Base-by-base conservation (phyloP, 2,329 filamentous ascomycete species). In the Lanzia echinophila region DNA sequence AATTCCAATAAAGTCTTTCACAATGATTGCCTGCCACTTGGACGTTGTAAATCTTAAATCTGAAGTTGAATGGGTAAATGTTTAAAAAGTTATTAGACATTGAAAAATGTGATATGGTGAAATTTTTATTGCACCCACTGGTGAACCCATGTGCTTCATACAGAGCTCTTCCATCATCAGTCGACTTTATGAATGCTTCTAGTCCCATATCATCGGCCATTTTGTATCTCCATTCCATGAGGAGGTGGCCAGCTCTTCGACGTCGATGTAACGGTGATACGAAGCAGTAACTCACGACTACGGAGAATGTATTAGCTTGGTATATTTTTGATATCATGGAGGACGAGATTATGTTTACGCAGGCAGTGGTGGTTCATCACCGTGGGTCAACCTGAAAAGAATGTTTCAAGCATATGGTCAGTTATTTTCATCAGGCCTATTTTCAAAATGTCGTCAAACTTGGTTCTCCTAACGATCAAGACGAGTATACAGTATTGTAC, bases 151-250 rank as follows among this genome's bases (percentile, higher is more conserved):
- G 43, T 5, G 34, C 43, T 33, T 33, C 17, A 3, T 47, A 53
- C 24, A 47, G 31, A 8, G 19, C 33, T 12, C 33, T 8, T 13
- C 43, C 19, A n/a, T 41, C 34, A 32, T 41, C 34, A 1, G 33
- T 41, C 22, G 50, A 24, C 3, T 47, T 32, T 32, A 41, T 32
- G 10, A 34, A 47, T n/a, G 11, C 6, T 22, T 47, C 43, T 10
- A 53, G 13, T 39, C 24, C 49, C 24, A 47, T 47, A n/a, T 53
- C 42, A 7, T 47, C 50, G 24, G 24, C 43, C n/a, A 47, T 11
- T 22, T 53, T 39, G 17, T 24, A 39, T 10, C 34, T 8, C 34
- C 24, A 47, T 32, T 52, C 2, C 34, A 47, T 32, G 42, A 47
- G 38, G 12, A 47, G 32, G 24, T 8, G n/a, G 6, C 24, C 17